A percentile compares a stretch with the other conserved stretches of the same genome.
Evolutionary conservation across 441 rosid genomes (phyloP).

Genomic region (Gossypium aridum): DNA sequence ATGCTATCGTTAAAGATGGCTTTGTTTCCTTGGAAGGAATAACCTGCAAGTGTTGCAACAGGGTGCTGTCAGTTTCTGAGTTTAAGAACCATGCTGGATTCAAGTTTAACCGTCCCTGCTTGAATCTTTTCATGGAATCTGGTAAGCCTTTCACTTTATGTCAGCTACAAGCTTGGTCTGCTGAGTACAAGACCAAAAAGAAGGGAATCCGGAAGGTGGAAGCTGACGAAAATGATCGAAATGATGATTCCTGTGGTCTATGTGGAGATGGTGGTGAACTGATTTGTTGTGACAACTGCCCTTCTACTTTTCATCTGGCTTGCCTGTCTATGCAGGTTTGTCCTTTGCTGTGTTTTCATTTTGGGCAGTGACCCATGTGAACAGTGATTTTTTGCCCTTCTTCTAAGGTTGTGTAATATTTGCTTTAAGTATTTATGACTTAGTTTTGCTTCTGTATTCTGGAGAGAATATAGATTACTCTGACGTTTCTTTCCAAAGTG

Average conservation of each 20-base stretch:
- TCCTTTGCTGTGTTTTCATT: conserved; percentile 18
- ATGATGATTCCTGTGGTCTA: conserved; percentile 93
- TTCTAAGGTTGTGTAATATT: background rate
- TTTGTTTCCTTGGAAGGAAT: conserved; percentile 66
- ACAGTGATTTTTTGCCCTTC: background rate
- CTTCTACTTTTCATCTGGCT: conserved; percentile 79
- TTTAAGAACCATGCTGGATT: conserved; percentile 87
- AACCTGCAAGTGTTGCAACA: conserved; percentile 70
- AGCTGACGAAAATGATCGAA: conserved; percentile 62
- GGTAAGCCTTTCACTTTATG: conserved; percentile 70
- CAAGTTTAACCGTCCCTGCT: conserved; percentile 62
- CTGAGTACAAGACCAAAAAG: conserved; percentile 74
- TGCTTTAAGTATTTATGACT: background rate
- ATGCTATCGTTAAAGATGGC: conserved; percentile 73
- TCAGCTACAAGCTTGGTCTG: conserved; percentile 90
- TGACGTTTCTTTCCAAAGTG: background rate
- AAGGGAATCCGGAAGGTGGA: conserved; percentile 37
- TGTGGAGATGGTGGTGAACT: conserved; percentile 94
- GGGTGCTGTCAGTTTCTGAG: conserved; percentile 57
- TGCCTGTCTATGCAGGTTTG: conserved; percentile 84
- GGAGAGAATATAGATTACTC: background rate
- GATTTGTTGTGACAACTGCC: conserved; percentile 95
- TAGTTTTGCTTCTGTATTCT: background rate
- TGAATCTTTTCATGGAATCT: conserved; percentile 79
- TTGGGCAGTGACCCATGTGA: background rate